A percentile compares a stretch with the other conserved stretches of the same genome.
Evolutionary conservation across 1,284 basidiomycete genomes (phyloP).

Genomic region (Omphalotus olearius): DNA sequence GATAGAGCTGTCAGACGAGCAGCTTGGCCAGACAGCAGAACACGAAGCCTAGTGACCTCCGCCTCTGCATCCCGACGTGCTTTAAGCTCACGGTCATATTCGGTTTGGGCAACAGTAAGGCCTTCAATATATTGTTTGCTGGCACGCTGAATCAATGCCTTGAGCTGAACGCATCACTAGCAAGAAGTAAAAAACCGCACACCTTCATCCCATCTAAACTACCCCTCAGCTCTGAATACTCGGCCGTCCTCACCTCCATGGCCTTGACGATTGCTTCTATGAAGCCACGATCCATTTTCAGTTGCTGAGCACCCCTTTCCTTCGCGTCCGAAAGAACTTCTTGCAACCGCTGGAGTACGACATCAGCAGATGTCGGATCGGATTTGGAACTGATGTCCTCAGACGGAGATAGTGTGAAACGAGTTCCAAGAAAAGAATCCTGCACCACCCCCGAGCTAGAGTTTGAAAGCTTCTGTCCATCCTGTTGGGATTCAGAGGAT

Average conservation of each 20-base stretch:
- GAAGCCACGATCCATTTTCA: constrained; percentile 73
- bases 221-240: constrained; percentile 64
- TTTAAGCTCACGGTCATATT: constrained; percentile 89
- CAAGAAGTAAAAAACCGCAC: constrained; percentile 20
- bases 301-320: constrained; percentile 56
- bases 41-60: constrained; percentile 81
- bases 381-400: constrained; percentile 30
- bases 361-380: constrained; percentile 31
- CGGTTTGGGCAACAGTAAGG: constrained; percentile 85
- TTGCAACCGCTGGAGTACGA: constrained; percentile 49
- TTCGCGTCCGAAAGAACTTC: constrained; percentile 63
- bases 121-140: constrained; percentile 93
- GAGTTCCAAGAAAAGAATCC: neutral
- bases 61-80: constrained; percentile 87
- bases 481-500: neutral
- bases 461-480: neutral
- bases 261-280: constrained; percentile 70
- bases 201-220: constrained; percentile 89
- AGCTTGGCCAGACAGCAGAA: constrained; percentile 87
- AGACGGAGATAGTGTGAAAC: constrained; percentile 40
- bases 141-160: constrained; percentile 49
- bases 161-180: constrained; percentile 1
- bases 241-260: constrained; percentile 64
- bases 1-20: constrained; percentile 81
- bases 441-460: neutral